Base-by-base conservation (phyloP, 2,329 filamentous ascomycete species). In the Cladosporium austrohemisphaericum region DNA sequence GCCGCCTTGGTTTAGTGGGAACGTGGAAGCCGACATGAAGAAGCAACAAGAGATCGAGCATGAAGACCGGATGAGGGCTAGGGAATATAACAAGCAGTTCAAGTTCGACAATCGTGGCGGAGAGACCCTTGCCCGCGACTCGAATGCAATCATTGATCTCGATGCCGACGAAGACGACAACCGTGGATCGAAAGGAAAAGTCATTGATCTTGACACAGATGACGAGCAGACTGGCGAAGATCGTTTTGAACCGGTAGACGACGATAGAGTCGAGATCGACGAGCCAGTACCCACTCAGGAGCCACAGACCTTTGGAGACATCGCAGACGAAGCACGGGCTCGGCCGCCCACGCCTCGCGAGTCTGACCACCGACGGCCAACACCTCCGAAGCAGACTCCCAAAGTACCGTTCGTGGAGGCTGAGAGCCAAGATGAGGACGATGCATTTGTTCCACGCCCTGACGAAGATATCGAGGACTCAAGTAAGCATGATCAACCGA, bases 1-100 rank as follows among this genome's bases (percentile, higher is more conserved):
- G 6, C 88, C 88, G 1, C 88, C 88, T 1, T 93, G 88, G 88
- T 78, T 93, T 60, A 70, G 72, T 2, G 78, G 82, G 3, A 67
- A 72, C 53, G 69, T 81, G 5, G 75, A 76, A 19, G 62, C 69
- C 2, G 86, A 90, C 51, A 81, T 91, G n/a, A 59, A 59, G 22
- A 64, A 65, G 26, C 69, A 73, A 47, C 66, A 66, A 46, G 57
- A 47, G 3, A 36, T 69, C 10, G 66, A 74, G 45, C 61, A 64
- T 20, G 63, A 68, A 48, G 67, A 71, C 25, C 76, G 85, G 52
- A 77, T 84, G 41, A 76, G 77, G 20, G 68, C 83, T 52, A 79
- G 77, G 57, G 77, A 80, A 50, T 68, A 77, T 69, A 55, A 78
- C 70, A 59, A 74, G 66, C 40, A 79, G 16, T 80, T 86, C 50